Base-by-base conservation (phyloP, 2,329 filamentous ascomycete species). In the Phaeoacremonium minimum region DNA sequence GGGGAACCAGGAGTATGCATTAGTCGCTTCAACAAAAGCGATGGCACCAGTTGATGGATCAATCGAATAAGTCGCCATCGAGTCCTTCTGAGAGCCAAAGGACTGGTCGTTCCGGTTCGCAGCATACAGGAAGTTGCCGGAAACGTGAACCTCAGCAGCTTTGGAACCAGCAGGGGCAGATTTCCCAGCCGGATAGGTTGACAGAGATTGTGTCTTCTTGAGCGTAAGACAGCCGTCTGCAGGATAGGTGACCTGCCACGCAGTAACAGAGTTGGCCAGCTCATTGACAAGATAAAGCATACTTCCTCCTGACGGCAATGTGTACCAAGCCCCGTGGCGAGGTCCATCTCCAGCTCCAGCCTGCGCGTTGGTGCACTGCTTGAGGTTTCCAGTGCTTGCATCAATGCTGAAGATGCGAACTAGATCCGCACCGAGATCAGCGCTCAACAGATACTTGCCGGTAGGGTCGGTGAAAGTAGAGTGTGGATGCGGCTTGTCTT, bases 51-150 rank as follows among this genome's bases (percentile, higher is more conserved):
- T 60, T 1, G 53, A 45, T 1, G 53, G 22, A 35, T 66, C 53
- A 37, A 79, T 67, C 3, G 57, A 38, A 54, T 72, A 81, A 2
- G 68, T 73, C 1, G 70, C 67, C 15, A 82, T 56, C 1, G 78
- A 75, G 53, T 80, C 76, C 29, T 74, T 66, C 31, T 69, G 55
- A 4, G 61, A 45, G n/a, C 63, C 61, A 53, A 80, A 82, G 3
- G 73, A 66, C 41, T 71, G 63, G 52, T 80, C 77, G 43, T 75
- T 73, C 38, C 81, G 71, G 63, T 85, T 85, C 13, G 73, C 72
- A 7, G 72, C 72, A 52, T 83, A 70, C 29, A 83, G 47, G 55
- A 75, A 80, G 45, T 71, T 67, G 46, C 71, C 75, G 18, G 47
- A 53, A 6, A 78, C 56, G 31, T 64, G 61, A n/a, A 80, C 61